Evolutionary conservation across 495 filamentous ascomycete genomes (phyloP), one percentile per base, ranked within the genome.

Genomic region (Penicillium parvum): DNA sequence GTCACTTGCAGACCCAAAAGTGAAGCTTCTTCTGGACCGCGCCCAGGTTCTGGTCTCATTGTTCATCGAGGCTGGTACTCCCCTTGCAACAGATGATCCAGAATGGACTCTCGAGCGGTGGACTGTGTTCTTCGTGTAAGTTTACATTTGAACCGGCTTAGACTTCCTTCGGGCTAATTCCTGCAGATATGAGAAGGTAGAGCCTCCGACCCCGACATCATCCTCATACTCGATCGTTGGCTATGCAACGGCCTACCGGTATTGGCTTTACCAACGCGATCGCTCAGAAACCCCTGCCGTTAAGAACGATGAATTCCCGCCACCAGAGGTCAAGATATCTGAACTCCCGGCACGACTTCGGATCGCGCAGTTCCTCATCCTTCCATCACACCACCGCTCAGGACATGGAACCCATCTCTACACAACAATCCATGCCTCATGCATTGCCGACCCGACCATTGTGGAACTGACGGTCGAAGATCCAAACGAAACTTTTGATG

Each of bases 401-500:
- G 86, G 86, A 14, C 80, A 92, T 48, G 92, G 94, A 34, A 76
- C 80, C 11, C 72, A 80, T 29, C 79, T 98, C 39, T 98, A 96
- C 72, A 79, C 78, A 40, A 72, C 80, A 25, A 85, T 97, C 52
- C 84, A 85, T 49, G 58, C 71, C 1, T 64, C 76, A 45, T 86
- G 85, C 57, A 70, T 81, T 43, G 60, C 72, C 17, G 74, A 83
- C 34, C 51, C 77, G 1, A 75, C 78, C 15, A 81, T 86, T 19
- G 68, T 76, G 34, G 92, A 99, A 61, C 74, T 99, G 50, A 92
- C 91, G 0, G 86, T 99, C 14, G 92, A 99, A 65, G 90, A 97
- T 53, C 92, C 92, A 0, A 96, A 90, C 55, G 90, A 97, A 59
- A 81, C 83, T 10, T 99, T 99, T 52, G 89, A 96, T 60, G 82